A percentile compares a stretch with the other conserved stretches of the same genome.
Evolutionary conservation across 1,284 basidiomycete genomes (phyloP).

Genomic region (Moniliella sp.): DNA sequence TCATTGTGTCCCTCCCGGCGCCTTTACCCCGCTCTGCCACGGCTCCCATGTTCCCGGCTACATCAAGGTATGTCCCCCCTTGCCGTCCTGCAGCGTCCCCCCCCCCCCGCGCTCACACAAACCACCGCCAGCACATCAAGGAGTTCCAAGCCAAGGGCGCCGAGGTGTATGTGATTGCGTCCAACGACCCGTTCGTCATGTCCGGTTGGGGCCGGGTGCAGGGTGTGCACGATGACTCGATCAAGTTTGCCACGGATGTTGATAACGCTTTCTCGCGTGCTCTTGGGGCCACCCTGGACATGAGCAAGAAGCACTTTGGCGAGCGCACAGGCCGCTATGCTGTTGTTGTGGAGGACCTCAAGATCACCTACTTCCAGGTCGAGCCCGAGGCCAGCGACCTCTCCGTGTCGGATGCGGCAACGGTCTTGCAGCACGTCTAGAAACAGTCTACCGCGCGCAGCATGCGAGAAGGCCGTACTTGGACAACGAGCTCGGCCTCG

Average conservation of each 20-base stretch:
- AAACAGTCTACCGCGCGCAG: too few species aligned
- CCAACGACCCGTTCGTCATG: constrained; percentile 30
- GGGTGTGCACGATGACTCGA: constrained; percentile 44
- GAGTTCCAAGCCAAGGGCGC: constrained; percentile 50
- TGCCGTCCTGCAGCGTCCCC: too few species aligned
- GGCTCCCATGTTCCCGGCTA: constrained; percentile 9
- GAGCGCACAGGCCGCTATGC: constrained; percentile 50
- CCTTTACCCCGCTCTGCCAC: constrained; percentile 36
- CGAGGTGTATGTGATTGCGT: constrained; percentile 39
- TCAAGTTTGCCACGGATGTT: constrained; percentile 46
- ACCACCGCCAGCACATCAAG: constrained; percentile 43
- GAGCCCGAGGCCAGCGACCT: neutral
- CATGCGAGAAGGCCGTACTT: too few species aligned
- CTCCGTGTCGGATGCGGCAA: neutral
- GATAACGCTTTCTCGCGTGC: constrained; percentile 47
- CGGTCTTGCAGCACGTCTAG: neutral
- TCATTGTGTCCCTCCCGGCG: constrained; percentile 55
- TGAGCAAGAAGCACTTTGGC: constrained; percentile 43
- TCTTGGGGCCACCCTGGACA: constrained; percentile 46
- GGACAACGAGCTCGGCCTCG: too few species aligned
- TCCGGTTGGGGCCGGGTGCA: constrained; percentile 2
- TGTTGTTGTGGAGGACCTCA: constrained; percentile 49
- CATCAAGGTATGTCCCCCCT: too few species aligned
- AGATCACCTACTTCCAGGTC: constrained; percentile 26
- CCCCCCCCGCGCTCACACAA: too few species aligned